Evolutionary conservation across 176 grass and related monocot genomes (phyloP), one percentile per base, ranked within the genome.

Genomic region (Musa acuminata): DNA sequence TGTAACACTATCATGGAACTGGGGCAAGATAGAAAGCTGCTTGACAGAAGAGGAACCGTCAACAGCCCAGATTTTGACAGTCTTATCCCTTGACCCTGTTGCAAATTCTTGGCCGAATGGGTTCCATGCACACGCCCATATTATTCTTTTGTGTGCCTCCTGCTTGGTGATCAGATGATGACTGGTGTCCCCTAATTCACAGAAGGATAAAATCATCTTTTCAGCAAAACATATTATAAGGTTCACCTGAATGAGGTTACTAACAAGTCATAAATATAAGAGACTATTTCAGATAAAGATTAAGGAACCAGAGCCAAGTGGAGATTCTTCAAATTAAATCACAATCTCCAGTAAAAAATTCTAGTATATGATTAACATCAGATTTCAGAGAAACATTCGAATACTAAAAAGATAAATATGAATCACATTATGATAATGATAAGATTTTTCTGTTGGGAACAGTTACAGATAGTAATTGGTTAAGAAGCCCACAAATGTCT

Each of bases 41-140:
- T 87, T 82, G 60, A 98, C 88, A 72, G 82, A 88, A 62, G 95
- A 85, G 27, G 74, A 23, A 51, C 90, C 84, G 78, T 83, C 53
- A 77, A 94, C 59, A 27, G 77, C 29, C 95, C 95, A 99, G 60
- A 99, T 85, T 87, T 99, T 99, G 49, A 99, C 90, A 43, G 82
- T 99, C 75, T 94, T 99, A 81, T 99, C 95, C 78, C 95, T 94
- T 29, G 90, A 99, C 13, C 95, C 90, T 51, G 95, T 94, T 66
- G 95, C 95, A 82, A 99, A 99, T 85, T 99, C 84, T 26, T 91
- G 72, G 11, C 87, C 83, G 29, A 91, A 91, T 11, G 90, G 87
- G 50, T 91, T 99, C 95, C 95, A 99, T 71, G 90, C 87, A 60
- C 90, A 99, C 52, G 95, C 88, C 95, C 95, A 99, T 84, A 94